A percentile compares a stretch with the other conserved stretches of the same genome.
Conservation (phyloP, 345 rosid genomes). For the Angophora floribunda region DNA sequence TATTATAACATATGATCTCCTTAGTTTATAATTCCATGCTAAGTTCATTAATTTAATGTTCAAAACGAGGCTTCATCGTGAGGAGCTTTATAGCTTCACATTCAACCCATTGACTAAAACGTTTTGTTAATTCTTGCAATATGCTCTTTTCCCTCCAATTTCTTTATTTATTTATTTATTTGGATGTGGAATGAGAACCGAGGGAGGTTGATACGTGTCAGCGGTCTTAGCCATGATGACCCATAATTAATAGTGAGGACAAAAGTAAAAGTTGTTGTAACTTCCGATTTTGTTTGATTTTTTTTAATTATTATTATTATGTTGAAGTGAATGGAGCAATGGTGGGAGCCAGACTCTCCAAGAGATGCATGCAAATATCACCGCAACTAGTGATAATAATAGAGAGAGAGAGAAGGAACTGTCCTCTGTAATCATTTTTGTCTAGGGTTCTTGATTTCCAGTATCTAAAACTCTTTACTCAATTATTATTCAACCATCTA, state of each 20-base stretch:
- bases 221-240: not conserved
- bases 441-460: not conserved
- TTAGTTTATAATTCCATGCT: not conserved
- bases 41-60: not conserved
- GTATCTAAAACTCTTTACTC: not conserved
- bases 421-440: not conserved
- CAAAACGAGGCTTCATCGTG: not conserved
- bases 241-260: not conserved
- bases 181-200: not conserved
- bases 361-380: not conserved
- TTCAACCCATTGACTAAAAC: not conserved
- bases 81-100: not conserved
- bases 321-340: not conserved
- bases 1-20: not conserved
- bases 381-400: not conserved
- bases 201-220: not conserved
- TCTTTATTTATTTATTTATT: not conserved
- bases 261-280: not conserved
- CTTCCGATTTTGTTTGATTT: not conserved
- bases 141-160: not conserved
- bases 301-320: not conserved
- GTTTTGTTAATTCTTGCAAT: not conserved
- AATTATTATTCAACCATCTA: not conserved
- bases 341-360: not conserved
- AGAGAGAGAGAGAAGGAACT: not conserved